A percentile compares a stretch with the other conserved stretches of the same genome.
These are phyloP conservation scores for Aaosphaeria pasadenensis DNA, from an alignment of 2,329 filamentous ascomycete species.

Conservation along the genomic window DNA sequence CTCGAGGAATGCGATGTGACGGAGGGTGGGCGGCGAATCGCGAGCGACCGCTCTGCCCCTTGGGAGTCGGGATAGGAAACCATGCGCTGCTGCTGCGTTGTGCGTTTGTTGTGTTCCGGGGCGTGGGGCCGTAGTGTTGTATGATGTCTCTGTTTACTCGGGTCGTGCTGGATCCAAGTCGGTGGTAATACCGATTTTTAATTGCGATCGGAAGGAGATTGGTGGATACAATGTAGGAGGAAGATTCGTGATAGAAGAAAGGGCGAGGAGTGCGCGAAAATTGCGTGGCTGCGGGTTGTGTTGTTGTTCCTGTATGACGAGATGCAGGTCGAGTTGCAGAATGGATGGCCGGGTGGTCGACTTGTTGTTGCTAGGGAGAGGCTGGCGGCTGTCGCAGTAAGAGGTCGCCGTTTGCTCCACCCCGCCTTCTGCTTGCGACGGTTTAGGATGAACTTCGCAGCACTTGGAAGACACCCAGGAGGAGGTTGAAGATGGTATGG, in stretches of 20 bases:
- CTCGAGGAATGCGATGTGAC: constrained; percentile 57
- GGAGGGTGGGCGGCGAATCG: constrained; percentile 61
- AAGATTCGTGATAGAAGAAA: neutral
- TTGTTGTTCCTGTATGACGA: constrained; percentile 22
- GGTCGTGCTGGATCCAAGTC: neutral
- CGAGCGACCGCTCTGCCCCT: constrained; percentile 52
- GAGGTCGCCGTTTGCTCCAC: no score
- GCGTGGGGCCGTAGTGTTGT: neutral
- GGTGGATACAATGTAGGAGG: neutral
- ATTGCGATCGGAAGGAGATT: neutral
- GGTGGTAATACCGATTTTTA: neutral
- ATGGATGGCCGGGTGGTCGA: neutral
- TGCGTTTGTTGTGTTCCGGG: neutral
- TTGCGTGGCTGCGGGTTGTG: constrained; percentile 26
- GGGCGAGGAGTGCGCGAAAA: constrained; percentile 17
- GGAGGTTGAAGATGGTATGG: neutral
- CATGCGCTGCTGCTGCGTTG: constrained; percentile 43
- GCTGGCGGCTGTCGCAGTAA: neutral
- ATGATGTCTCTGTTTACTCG: neutral
- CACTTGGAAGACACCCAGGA: constrained; percentile 3
- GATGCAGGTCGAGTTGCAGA: constrained; percentile 21
- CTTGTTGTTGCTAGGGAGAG: neutral
- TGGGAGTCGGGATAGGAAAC: constrained; percentile 60
- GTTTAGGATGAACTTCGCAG: no score
- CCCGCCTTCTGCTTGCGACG: no score